These are phyloP conservation scores for Lactarius evosmus DNA, from an alignment of 768 basidiomycete genomes.

Conservation along the genomic window DNA sequence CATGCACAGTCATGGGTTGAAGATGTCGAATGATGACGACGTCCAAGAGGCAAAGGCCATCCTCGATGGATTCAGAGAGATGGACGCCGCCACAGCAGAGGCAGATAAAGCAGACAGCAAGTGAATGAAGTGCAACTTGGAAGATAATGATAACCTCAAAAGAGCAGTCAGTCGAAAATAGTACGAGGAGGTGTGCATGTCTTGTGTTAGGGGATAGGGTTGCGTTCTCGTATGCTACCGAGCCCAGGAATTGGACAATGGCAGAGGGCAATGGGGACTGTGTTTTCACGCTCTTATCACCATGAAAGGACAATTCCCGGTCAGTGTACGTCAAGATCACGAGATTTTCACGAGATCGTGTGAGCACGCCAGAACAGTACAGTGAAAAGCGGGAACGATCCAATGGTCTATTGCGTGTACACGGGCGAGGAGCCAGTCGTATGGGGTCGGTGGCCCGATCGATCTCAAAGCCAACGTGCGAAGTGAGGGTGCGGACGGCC, in stretches of 20 bases:
- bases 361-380: too few species aligned
- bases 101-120: neutral
- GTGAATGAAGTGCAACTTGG: neutral
- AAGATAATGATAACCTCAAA: neutral
- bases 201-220: neutral
- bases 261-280: too few species aligned
- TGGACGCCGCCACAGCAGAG: neutral
- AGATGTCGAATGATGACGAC: constrained; percentile 26
- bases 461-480: constrained; percentile 7
- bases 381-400: constrained; percentile 17
- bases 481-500: too few species aligned
- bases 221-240: neutral
- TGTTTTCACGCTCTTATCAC: too few species aligned
- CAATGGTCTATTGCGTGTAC: constrained; percentile 10
- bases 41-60: constrained; percentile 28
- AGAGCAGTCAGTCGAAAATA: neutral
- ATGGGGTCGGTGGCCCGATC: constrained; percentile 4
- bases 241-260: neutral
- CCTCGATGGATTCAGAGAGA: constrained; percentile 20
- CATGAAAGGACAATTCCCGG: too few species aligned
- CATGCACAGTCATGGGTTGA: constrained; percentile 29
- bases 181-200: neutral
- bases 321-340: too few species aligned
- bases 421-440: constrained; percentile 17
- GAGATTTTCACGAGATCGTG: too few species aligned